A percentile compares a stretch with the other conserved stretches of the same genome.
Conservation (phyloP, 306 rosid species). For the Cajanus cajan region DNA sequence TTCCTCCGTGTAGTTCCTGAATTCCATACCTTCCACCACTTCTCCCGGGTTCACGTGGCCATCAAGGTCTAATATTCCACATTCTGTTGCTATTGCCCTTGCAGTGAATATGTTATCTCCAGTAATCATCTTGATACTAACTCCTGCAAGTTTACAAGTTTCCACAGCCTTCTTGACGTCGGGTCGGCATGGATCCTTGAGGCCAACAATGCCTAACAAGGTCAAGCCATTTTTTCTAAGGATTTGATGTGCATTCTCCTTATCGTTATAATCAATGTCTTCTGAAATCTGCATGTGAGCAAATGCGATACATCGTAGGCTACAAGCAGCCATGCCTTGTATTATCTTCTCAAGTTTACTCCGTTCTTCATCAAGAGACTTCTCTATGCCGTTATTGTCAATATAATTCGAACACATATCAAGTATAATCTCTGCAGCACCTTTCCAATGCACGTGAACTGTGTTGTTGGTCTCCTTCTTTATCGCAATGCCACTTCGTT, state of each 20-base stretch:
- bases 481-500: constrained; percentile 73
- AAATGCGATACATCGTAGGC: constrained; percentile 86
- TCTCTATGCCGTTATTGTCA: constrained; percentile 45
- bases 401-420: constrained; percentile 66
- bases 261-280: constrained; percentile 30
- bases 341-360: constrained; percentile 48
- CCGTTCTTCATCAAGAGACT: constrained; percentile 52
- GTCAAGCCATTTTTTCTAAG: constrained; percentile 58
- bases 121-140: constrained; percentile 76
- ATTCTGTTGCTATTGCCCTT: constrained; percentile 82
- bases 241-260: constrained; percentile 18
- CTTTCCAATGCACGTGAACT: constrained; percentile 83
- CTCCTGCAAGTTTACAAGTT: constrained; percentile 71
- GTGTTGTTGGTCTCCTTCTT: constrained; percentile 44
- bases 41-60: constrained; percentile 29
- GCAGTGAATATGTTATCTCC: constrained; percentile 95
- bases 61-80: constrained; percentile 58
- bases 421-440: constrained; percentile 84
- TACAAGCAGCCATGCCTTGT: constrained; percentile 88
- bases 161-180: constrained; percentile 58
- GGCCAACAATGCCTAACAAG: constrained; percentile 76
- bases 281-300: constrained; percentile 55
- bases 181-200: constrained; percentile 83
- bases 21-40: constrained; percentile 74
- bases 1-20: constrained; percentile 62